A percentile compares a stretch with the other conserved stretches of the same genome.
Conservation (phyloP, 306 rosid species). For the Coriaria nepalensis region DNA sequence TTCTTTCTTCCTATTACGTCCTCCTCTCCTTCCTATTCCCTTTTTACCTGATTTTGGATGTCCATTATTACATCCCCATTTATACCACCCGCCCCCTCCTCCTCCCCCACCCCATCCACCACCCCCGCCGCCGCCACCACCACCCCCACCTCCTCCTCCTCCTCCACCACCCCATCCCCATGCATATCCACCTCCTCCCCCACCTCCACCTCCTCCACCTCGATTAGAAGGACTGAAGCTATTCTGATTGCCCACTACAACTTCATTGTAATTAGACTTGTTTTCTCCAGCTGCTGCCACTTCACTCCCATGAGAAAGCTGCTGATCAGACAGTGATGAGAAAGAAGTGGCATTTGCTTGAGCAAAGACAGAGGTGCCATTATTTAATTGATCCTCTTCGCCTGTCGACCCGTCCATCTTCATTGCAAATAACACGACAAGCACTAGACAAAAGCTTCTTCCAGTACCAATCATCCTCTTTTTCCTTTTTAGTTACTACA, state of each 20-base stretch:
- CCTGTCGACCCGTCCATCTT: too few relatives aligned
- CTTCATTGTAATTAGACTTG: slow-evolving; percentile 14
- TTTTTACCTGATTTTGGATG: slow-evolving; percentile 19
- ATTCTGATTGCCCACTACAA: slow-evolving; percentile 22
- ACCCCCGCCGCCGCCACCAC: slow-evolving; percentile 9
- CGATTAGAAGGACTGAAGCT: neutral
- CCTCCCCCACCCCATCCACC: slow-evolving; percentile 62
- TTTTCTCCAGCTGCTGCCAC: slow-evolving; percentile 3
- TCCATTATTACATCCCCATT: slow-evolving; percentile 57
- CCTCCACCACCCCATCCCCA: slow-evolving; percentile 16
- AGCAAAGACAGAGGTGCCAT: too few relatives aligned
- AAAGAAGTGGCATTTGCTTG: slow-evolving; percentile 5
- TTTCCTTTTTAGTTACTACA: too few relatives aligned
- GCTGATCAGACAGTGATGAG: neutral
- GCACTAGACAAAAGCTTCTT: too few relatives aligned
- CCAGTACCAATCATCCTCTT: too few relatives aligned
- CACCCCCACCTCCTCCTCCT: neutral
- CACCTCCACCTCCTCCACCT: slow-evolving; percentile 17
- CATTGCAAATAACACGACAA: too few relatives aligned
- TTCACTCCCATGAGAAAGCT: too few relatives aligned
- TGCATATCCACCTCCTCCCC: slow-evolving; percentile 6
- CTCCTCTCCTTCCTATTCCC: slow-evolving; percentile 16
- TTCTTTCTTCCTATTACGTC: slow-evolving; percentile 12
- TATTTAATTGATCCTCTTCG: too few relatives aligned
- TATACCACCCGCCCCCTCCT: slow-evolving; percentile 65